Evolutionary conservation across 441 rosid species (phyloP), one percentile per base, ranked within the genome.

Genomic region (Pelargonium citronellum): DNA sequence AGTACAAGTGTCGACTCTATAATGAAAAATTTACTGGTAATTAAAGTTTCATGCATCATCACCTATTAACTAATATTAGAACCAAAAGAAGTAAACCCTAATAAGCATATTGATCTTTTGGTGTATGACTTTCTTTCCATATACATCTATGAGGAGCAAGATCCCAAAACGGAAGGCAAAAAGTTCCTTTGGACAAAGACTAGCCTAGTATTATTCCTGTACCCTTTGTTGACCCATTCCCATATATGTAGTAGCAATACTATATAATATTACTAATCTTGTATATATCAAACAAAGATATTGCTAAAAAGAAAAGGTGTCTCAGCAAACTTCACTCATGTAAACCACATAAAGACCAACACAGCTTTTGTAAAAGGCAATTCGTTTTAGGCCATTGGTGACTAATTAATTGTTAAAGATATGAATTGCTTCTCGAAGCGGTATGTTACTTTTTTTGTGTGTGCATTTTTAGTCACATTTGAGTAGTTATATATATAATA

Each of bases 391-490:
- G 19, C 19, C n/a, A 12, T 51, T n/a, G 58, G 19, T 51, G 58
- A 5, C 1, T 51, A 51, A 51, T 51, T 51, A 51, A 11, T 47
- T 3, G 13, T 47, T 49, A 49, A 49, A 49, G 2, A 13, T 11
- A 13, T 12, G n/a, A 12, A 49, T 49, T 49, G 57, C 57, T 51
- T 51, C 58, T 51, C 58, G 7, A 15, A 15, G 58, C 16, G 16
- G 58, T n/a, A 51, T n/a, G 19, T 7, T 5, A 16, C 17, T 15
- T 51, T 51, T 51, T 51, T 2, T 30, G 37, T 30, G 37, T 51
- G 58, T 51, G 58, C 58, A 51, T 51, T 51, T 51, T 51, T 15
- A 51, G 58, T n/a, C 7, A n/a, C 58, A 51, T 51, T 51, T 51
- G 1, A 51, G 15, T 11, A 51, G 16, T 12, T 12, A 1, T n/a